Conservation (phyloP, 768 basidiomycete genomes). For the Boletales sp. region DNA sequence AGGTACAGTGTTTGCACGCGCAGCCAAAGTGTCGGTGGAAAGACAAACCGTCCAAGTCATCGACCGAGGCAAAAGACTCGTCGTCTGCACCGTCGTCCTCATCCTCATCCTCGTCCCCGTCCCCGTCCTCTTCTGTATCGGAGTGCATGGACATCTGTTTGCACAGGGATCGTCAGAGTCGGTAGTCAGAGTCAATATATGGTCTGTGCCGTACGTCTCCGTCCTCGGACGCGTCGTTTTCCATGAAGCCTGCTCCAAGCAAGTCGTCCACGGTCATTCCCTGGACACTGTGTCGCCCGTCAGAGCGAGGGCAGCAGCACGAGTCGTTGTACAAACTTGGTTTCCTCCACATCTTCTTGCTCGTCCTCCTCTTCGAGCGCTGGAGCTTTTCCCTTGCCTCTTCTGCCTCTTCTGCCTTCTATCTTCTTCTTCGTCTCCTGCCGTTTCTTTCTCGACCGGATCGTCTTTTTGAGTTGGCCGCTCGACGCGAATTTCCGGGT, state of each 20-base stretch:
- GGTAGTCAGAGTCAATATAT: not conserved
- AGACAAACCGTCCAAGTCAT: slow-evolving; percentile 64
- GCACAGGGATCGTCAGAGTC: slow-evolving; percentile 4
- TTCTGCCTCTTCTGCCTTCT: slow-evolving; percentile 49
- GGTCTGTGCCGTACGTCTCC: slow-evolving; percentile 29
- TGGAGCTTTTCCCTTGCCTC: slow-evolving; percentile 27
- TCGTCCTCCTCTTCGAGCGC: slow-evolving; percentile 26
- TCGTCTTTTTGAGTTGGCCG: slow-evolving; percentile 84
- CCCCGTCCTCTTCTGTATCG: slow-evolving; percentile 37
- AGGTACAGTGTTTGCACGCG: not conserved
- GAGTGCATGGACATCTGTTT: slow-evolving; percentile 27
- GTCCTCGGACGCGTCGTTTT: slow-evolving; percentile 41
- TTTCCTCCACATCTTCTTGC: not conserved
- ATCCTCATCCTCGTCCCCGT: slow-evolving; percentile 24
- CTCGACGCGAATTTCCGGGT: slow-evolving; percentile 86
- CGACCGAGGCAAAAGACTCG: slow-evolving; percentile 73
- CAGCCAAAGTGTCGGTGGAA: not conserved
- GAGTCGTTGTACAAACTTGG: slow-evolving; percentile 11
- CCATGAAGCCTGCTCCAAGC: slow-evolving; percentile 70
- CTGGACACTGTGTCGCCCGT: slow-evolving; percentile 14
- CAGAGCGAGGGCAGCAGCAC: no score
- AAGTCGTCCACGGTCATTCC: slow-evolving; percentile 77
- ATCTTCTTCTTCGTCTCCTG: slow-evolving; percentile 72
- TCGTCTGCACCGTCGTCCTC: slow-evolving; percentile 44
- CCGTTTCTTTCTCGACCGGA: slow-evolving; percentile 77